Conservation (phyloP, 257 asterid genomes). For the Rehmannia glutinosa region DNA sequence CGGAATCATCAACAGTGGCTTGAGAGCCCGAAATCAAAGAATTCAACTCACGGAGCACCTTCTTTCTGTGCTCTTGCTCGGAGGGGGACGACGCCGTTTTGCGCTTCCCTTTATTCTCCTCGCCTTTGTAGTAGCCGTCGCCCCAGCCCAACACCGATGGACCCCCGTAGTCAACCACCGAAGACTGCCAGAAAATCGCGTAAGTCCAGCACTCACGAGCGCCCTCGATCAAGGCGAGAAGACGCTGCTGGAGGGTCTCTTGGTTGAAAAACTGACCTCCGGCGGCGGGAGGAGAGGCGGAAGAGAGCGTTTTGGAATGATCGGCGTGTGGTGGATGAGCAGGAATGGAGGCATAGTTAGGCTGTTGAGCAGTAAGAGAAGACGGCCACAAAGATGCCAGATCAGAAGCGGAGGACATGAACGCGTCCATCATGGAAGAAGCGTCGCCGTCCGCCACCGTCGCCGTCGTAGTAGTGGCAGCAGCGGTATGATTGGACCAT, state of each 20-base stretch:
- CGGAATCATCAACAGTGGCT: conserved; percentile 35
- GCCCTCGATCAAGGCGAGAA: conserved; percentile 65
- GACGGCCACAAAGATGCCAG: conserved; percentile 54
- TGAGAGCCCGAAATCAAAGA: conserved; percentile 60
- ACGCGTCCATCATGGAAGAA: conserved; percentile 52
- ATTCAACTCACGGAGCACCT: conserved; percentile 75
- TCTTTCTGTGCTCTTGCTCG: conserved; percentile 75
- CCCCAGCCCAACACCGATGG: conserved; percentile 65
- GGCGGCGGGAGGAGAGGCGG: neutral
- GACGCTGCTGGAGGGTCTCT: conserved; percentile 77
- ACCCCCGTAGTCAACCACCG: conserved; percentile 40
- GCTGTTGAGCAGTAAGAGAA: conserved; percentile 1
- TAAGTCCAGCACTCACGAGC: conserved; percentile 81
- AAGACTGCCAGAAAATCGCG: conserved; percentile 88
- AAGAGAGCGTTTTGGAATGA: neutral
- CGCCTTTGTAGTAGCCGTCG: conserved; percentile 83
- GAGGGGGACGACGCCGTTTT: conserved; percentile 34
- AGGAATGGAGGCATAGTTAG: conserved; percentile 15
- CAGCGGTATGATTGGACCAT: conserved; percentile 26
- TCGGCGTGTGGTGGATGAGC: conserved; percentile 8
- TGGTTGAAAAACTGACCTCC: conserved; percentile 39
- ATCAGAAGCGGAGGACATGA: conserved; percentile 50
- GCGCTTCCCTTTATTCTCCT: conserved; percentile 44
- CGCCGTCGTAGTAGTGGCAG: neutral
- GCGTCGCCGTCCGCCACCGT: conserved; percentile 32